These are phyloP conservation scores for Phytopythium boreale DNA, from an alignment of 352 stramenopile genomes.

Conservation along the genomic window DNA sequence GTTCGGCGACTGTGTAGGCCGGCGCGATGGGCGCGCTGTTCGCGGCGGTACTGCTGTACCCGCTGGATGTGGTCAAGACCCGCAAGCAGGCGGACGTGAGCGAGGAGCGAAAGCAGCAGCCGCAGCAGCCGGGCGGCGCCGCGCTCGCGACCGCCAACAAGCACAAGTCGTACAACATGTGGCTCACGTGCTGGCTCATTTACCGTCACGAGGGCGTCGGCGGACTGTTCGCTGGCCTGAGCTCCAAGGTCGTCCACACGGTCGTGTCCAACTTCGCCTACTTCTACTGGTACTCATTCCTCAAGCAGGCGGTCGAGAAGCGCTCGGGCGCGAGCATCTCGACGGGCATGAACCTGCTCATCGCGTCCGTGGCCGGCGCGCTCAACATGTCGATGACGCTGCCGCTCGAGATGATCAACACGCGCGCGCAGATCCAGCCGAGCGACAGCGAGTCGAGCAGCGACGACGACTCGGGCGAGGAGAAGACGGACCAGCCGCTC, in stretches of 20 bases:
- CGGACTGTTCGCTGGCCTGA: slow-evolving; percentile 64
- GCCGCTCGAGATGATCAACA: slow-evolving; percentile 87
- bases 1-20: slow-evolving; percentile 28
- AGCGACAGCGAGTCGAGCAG: slow-evolving; percentile 44
- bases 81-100: slow-evolving; percentile 56
- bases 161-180: slow-evolving; percentile 43
- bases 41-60: slow-evolving; percentile 66
- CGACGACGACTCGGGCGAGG: slow-evolving; percentile 25
- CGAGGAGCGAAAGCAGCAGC: slow-evolving; percentile 12
- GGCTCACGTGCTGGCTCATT: slow-evolving; percentile 58
- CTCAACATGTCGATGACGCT: slow-evolving; percentile 89
- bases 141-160: slow-evolving; percentile 20
- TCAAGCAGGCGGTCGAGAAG: slow-evolving; percentile 64
- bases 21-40: slow-evolving; percentile 78
- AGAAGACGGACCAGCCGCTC: slow-evolving; percentile 9
- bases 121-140: slow-evolving; percentile 10
- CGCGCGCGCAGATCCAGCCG: slow-evolving; percentile 67
- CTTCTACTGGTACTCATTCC: slow-evolving; percentile 86
- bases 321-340: slow-evolving; percentile 40
- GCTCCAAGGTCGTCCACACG: slow-evolving; percentile 76
- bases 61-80: slow-evolving; percentile 77
- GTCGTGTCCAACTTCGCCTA: slow-evolving; percentile 79
- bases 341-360: slow-evolving; percentile 68
- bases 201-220: slow-evolving; percentile 61
- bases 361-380: slow-evolving; percentile 75